Base-by-base conservation (phyloP, 2,329 filamentous ascomycete genomes). In the Paramyrothecium roridum region DNA sequence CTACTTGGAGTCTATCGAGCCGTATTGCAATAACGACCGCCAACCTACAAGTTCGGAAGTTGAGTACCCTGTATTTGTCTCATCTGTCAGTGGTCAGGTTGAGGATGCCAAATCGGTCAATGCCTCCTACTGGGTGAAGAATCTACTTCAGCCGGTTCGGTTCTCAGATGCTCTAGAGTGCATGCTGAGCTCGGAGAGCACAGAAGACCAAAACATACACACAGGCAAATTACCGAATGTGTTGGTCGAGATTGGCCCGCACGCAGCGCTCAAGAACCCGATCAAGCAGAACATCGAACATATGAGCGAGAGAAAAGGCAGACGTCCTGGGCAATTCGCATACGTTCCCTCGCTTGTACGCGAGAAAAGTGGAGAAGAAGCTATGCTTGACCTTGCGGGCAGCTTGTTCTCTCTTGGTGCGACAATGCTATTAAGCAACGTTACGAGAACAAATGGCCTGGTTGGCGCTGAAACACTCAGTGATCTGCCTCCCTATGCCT, bases 251-350 rank as follows among this genome's bases (percentile, higher is more conserved):
- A 50, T 75, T 3, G 71, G 72, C 0, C 71, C 72, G 2, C 71
- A 74, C 48, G 67, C 76, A 0, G 74, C 76, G 0, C 67, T 80
- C 0, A 70, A 73, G 52, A 72, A 72, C 0, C 78, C 78, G 0
- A 58, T 70, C 0, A 65, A 61, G 3, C 69, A 78, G 52, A 74
- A 54, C 0, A n/a, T 58, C 3, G 51, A 50, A 30, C 10, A 6
- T 4, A 10, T 52, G 49, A 1, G 4, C 51, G 8, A 54, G 30
- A 20, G 4, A 49, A n/a, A 45, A 60, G 3, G 64, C 26, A 30
- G 26, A 4, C 26, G 26, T 10, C 26, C 26, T 30, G 26, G 26
- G 26, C 26, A 65, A 17, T 48, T 58, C 8, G 49, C 50, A 17
- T 52, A 57, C 1, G 17, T 66, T 0, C 61, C 69, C 0, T 70